These are phyloP conservation scores for Penicillium decumbens DNA, from an alignment of 2,329 filamentous ascomycete genomes.

Conservation along the genomic window DNA sequence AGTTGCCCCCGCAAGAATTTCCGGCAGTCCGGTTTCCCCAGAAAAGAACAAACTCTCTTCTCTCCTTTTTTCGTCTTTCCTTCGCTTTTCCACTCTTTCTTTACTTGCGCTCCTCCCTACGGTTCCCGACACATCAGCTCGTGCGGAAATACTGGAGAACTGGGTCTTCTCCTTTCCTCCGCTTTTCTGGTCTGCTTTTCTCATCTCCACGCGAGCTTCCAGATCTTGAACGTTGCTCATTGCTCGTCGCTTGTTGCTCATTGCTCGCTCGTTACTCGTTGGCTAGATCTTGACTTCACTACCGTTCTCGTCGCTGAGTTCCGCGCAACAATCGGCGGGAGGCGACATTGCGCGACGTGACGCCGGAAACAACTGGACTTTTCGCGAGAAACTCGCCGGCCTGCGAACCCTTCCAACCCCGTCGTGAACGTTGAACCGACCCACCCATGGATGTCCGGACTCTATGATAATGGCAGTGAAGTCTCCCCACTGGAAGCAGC, in stretches of 20 bases:
- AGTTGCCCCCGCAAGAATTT: not conserved
- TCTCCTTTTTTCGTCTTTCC: not conserved
- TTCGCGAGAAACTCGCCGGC: not conserved
- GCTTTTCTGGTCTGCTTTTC: not conserved
- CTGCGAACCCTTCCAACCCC: not conserved
- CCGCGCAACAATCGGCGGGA: slow-evolving; percentile 4
- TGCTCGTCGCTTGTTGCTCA: not conserved
- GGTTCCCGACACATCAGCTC: not conserved
- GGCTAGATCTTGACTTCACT: not conserved
- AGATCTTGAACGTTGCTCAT: not conserved
- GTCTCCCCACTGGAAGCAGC: slow-evolving; percentile 4
- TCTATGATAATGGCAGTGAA: slow-evolving; percentile 15
- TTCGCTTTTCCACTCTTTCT: not conserved
- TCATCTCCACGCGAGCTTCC: not conserved
- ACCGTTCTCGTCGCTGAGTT: slow-evolving; percentile 5
- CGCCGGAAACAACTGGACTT: not conserved
- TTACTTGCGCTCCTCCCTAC: not conserved
- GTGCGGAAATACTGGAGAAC: slow-evolving; percentile 1
- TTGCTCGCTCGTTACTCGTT: not conserved
- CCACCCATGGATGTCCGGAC: slow-evolving; percentile 7
- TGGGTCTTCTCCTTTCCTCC: slow-evolving; percentile 4
- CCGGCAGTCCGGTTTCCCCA: not conserved
- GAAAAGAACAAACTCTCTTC: not conserved
- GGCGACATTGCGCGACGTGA: slow-evolving; percentile 5
- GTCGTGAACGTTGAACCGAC: slow-evolving; percentile 2